Percentiles rank a stretch among this genome's conserved stretches.
Evolutionary conservation across 352 stramenopile species (phyloP).

Genomic region (Phytophthora hybrid): DNA sequence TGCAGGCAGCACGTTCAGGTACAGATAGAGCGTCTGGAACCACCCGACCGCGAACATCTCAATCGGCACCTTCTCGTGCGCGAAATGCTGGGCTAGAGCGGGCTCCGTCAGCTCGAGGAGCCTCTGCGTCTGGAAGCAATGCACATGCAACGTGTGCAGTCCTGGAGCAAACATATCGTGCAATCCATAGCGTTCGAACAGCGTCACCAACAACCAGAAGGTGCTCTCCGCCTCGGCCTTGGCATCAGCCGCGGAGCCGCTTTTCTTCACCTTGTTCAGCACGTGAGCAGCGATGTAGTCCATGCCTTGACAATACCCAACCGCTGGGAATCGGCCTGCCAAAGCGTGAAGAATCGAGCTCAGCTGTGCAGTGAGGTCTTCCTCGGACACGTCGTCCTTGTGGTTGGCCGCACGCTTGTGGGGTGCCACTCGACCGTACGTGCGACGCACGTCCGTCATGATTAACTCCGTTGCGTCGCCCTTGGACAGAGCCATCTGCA

Average conservation of each 20-base stretch:
- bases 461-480: slow-evolving; percentile 87
- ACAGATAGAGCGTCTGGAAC: slow-evolving; percentile 91
- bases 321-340: slow-evolving; percentile 78
- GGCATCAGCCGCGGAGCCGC: slow-evolving; percentile 41
- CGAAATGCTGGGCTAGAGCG: slow-evolving; percentile 73
- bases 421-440: slow-evolving; percentile 82
- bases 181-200: slow-evolving; percentile 86
- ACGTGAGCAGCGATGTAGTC: slow-evolving; percentile 89
- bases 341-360: slow-evolving; percentile 86
- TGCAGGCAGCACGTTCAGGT: slow-evolving; percentile 82
- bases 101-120: slow-evolving; percentile 71
- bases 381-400: slow-evolving; percentile 67
- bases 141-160: slow-evolving; percentile 71
- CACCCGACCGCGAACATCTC: slow-evolving; percentile 91
- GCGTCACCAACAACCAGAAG: slow-evolving; percentile 82
- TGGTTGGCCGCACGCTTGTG: slow-evolving; percentile 73
- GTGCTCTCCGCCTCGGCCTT: slow-evolving; percentile 72
- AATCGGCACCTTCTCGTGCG: slow-evolving; percentile 77
- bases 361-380: slow-evolving; percentile 79
- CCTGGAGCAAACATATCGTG: slow-evolving; percentile 84
- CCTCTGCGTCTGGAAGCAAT: slow-evolving; percentile 84
- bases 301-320: slow-evolving; percentile 91
- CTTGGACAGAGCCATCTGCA: slow-evolving; percentile 88
- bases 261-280: slow-evolving; percentile 84
- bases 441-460: slow-evolving; percentile 83